A percentile compares a stretch with the other conserved stretches of the same genome.
Evolutionary conservation across 306 rosid genomes (phyloP).

Genomic region (Rubus parviflorus): DNA sequence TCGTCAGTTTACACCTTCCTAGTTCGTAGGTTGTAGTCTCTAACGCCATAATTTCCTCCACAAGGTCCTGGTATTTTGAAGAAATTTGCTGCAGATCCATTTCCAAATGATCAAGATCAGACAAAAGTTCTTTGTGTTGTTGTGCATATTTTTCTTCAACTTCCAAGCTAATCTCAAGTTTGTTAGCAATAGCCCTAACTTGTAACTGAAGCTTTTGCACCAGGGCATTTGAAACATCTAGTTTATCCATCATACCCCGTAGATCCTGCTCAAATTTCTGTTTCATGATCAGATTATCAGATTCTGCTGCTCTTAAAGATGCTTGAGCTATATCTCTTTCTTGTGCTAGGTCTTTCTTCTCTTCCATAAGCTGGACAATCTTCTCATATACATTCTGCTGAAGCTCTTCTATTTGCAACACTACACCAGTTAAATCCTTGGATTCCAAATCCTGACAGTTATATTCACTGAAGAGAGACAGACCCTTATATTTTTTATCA

Average conservation of each 20-base stretch:
- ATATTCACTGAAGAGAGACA: constrained; percentile 43
- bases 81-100: constrained; percentile 67
- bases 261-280: constrained; percentile 55
- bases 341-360: constrained; percentile 48
- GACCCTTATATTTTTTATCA: constrained; percentile 36
- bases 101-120: constrained; percentile 60
- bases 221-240: constrained; percentile 50
- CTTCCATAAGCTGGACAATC: constrained; percentile 63
- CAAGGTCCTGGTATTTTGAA: constrained; percentile 62
- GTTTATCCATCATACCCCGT: constrained; percentile 42
- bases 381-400: constrained; percentile 50
- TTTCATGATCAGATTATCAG: constrained; percentile 57
- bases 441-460: constrained; percentile 44
- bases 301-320: constrained; percentile 52
- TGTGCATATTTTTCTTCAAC: constrained; percentile 59
- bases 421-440: constrained; percentile 43
- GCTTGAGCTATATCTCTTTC: constrained; percentile 55
- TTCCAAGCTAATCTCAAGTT: constrained; percentile 45
- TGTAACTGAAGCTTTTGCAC: constrained; percentile 68
- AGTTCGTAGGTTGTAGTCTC: constrained; percentile 51
- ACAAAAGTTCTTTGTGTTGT: constrained; percentile 56
- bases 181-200: constrained; percentile 61
- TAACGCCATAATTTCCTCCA: constrained; percentile 51
- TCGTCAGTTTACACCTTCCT: constrained; percentile 50
- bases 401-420: constrained; percentile 64